Evolutionary conservation across 1,139 yeast species (phyloP), one percentile per base, ranked within the genome.

Genomic region (Keqinozyma sinolaborantium): DNA sequence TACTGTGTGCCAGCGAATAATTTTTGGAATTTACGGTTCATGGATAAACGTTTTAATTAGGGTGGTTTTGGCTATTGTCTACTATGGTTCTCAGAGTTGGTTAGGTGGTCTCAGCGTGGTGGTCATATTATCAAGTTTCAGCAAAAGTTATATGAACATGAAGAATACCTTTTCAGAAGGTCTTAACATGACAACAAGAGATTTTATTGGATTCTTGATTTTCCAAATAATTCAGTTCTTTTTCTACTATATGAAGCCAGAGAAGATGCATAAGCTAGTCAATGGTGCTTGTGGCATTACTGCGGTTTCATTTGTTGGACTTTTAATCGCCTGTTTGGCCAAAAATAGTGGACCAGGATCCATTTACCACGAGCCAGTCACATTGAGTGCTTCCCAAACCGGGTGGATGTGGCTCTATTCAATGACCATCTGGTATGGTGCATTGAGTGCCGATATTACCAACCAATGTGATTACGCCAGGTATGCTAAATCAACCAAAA

Each of bases 381-480:
- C 31, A 15, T 26, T 29, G 30, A 24, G 31, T 21, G 19, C 23
- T 9, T 28, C 38, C 4, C 28, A 32, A 29, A 39, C 36, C 9
- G 42, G 36, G 4, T 45, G 49, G 48, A 32, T 32, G 32, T 45
- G 48, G 48, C 20, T 45, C 7, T 33, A 44, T 26, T 39, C 41
- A 9, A 43, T 44, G 16, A 35, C 39, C 16, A 33, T 35, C 9
- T 43, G 47, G 47, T 43, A 43, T 28, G 49, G 49, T 3, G 32
- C 45, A 7, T 30, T 60, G 9, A 47, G 69, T 33, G 52, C 67
- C 1, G 65, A 54, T 34, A 48, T 60, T 24, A 53, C 70, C 13
- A 67, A 68, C 41, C 65, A 62, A 32, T 51, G 63, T 4, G 72
- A 65, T 12, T 65, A 65, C 18, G 55, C 71, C 25, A 53, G 71